Percentiles rank a stretch among this genome's conserved stretches.
These are phyloP conservation scores for Eucalyptus cladocalyx DNA, from an alignment of 345 rosid genomes.

Conservation along the genomic window DNA sequence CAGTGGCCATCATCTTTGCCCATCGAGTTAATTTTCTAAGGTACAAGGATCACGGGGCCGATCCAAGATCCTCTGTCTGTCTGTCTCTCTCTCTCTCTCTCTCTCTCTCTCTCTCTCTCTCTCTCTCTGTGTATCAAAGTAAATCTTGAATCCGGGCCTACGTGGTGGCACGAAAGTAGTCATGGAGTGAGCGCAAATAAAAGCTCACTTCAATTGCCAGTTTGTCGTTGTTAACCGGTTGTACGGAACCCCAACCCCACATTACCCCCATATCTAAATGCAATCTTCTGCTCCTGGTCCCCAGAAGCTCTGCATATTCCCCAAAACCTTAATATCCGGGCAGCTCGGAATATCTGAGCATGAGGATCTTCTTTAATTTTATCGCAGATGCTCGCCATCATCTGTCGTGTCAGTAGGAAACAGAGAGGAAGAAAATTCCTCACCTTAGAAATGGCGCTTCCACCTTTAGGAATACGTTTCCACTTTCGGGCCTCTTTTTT, in stretches of 20 bases:
- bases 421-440: neutral
- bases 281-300: neutral
- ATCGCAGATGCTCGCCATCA: neutral
- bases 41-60: neutral
- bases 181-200: neutral
- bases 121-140: neutral
- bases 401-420: neutral
- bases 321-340: neutral
- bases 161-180: neutral
- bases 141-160: neutral
- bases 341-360: neutral
- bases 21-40: neutral
- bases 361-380: neutral
- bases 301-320: neutral
- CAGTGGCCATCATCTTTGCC: neutral
- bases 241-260: neutral
- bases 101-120: neutral
- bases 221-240: neutral
- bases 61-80: neutral
- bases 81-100: no score
- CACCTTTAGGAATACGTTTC: neutral
- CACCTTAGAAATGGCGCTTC: neutral
- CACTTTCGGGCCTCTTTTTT: neutral
- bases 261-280: neutral
- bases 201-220: neutral